These are phyloP conservation scores for Botrytis sinoallii DNA, from an alignment of 2,329 filamentous ascomycete species.

Conservation along the genomic window DNA sequence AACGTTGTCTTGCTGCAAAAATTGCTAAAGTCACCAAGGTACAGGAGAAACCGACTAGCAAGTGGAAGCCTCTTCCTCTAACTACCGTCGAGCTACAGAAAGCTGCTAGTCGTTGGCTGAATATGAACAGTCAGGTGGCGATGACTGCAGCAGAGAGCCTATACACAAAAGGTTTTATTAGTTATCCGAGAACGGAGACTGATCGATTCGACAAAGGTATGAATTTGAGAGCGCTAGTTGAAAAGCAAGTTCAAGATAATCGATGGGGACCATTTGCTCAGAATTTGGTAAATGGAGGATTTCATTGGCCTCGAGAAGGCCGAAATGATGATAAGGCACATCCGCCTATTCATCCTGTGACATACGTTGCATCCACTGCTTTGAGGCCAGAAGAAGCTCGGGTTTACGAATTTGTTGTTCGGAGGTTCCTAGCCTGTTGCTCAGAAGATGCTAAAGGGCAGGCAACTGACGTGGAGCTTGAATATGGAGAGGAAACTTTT, in stretches of 20 bases:
- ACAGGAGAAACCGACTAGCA: constrained; percentile 85
- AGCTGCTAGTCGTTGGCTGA: constrained; percentile 82
- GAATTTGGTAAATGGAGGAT: constrained; percentile 69
- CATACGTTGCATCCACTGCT: constrained; percentile 63
- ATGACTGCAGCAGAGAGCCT: constrained; percentile 85
- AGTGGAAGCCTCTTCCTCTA: constrained; percentile 88
- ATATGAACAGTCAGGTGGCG: constrained; percentile 86
- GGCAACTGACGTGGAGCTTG: constrained; percentile 80
- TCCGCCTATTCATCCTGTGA: constrained; percentile 93
- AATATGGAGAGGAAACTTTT: constrained; percentile 81
- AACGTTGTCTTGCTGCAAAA: constrained; percentile 75
- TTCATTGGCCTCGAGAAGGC: constrained; percentile 77
- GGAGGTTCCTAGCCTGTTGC: constrained; percentile 92
- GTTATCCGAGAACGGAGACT: constrained; percentile 95
- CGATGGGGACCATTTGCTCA: constrained; percentile 81
- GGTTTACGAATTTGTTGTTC: constrained; percentile 88
- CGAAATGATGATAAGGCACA: constrained; percentile 94
- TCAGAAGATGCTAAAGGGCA: constrained; percentile 89
- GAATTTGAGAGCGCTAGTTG: constrained; percentile 73
- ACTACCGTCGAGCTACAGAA: constrained; percentile 97
- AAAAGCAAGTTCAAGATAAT: constrained; percentile 76
- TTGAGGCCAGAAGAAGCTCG: constrained; percentile 67
- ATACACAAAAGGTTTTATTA: constrained; percentile 94
- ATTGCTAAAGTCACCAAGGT: constrained; percentile 79
- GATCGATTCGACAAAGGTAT: constrained; percentile 92